Base-by-base conservation (phyloP, 306 rosid species). In the Fragaria iinumae region DNA sequence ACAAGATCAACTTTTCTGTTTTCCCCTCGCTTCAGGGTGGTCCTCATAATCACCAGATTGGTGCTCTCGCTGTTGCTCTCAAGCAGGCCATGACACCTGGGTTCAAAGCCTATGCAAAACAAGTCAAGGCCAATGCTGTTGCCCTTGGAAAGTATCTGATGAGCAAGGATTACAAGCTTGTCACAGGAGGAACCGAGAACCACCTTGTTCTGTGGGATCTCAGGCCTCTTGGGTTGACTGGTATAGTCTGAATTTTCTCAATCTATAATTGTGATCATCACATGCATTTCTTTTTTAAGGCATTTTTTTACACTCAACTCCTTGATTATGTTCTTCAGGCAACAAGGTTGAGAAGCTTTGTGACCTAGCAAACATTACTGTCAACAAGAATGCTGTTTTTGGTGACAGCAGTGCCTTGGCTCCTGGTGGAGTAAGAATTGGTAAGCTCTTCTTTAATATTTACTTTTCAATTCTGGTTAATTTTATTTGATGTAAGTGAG, bases 171-270 rank as follows among this genome's bases (percentile, higher is more conserved):
- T 93, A 93, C 89, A 89, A 83, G 82, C 97, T 91, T 76, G 98
- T 93, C 82, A 93, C 98, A 0, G 94, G 93, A 29, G 98, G 98
- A 85, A 91, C 98, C 16, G 97, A 91, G 87, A 93, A 93, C 84
- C 98, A 93, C 81, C 97, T 91, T 77, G 97, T 93, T 81, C 87
- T 93, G 80, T 93, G 98, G 98, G 98, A 93, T 90, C 98, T 93
- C 76, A 89, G 96, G 67, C 98, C 98, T 75, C 90, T 93, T 77
- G 97, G 98, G 64, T 86, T 93, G 89, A 93, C 98, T 0, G 98
- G 98, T 93, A 87, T 81, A 48, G 1, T 47, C 49, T 11, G 4
- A 49, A 34, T 34, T 56, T n/a, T 73, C 20, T 45, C 3, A 1
- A 4, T 8, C 12, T 6, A 2, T 29, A 23, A 66, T n/a, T 9